Evolutionary conservation across 441 rosid genomes (phyloP), one percentile per base, ranked within the genome.

Genomic region (Erodium texanum): DNA sequence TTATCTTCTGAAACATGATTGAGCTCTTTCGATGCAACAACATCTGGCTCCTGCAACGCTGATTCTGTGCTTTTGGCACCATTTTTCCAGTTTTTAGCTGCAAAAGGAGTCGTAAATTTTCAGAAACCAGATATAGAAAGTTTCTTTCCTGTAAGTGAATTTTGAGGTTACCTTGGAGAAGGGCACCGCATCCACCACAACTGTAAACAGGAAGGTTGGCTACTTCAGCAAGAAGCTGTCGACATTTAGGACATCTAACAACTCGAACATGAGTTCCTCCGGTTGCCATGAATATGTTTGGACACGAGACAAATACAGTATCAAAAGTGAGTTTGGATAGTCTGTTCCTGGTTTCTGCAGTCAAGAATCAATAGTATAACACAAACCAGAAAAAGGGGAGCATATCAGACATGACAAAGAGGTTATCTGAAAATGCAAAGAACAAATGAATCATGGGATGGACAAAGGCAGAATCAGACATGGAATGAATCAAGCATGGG

Each of bases 181-280:
- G 68, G 0, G 84, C 66, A 27, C 71, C 79, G 67, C 99, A 94
- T 68, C 85, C 84, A 64, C 97, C 99, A 66, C 99, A 94, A 68
- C 69, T 70, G 70, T 89, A 92, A 22, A 94, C 81, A 24, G 82
- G 83, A 81, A 86, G 71, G 73, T 87, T 76, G 20, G 84, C 79
- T 7, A 79, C 73, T 82, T 92, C 99, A 0, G 78, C 84, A 66
- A 94, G 96, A 79, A 92, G 69, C 71, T 71, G 45, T 4, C 68
- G 48, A 74, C 99, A 94, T 69, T 77, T 87, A n/a, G 99, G 98
- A 66, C 99, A 92, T 73, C 75, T 82, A 65, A 94, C 98, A 1
- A 89, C 34, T 68, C 96, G 85, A 77, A 86, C 62, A 34, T 78
- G 64, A 68, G 77, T 66, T n/a, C 73, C 32, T 76, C 68, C 81